phyloP scores from a whole-genome alignment of 2,329 filamentous ascomycete species.

The Fusarium sp. region DNA sequence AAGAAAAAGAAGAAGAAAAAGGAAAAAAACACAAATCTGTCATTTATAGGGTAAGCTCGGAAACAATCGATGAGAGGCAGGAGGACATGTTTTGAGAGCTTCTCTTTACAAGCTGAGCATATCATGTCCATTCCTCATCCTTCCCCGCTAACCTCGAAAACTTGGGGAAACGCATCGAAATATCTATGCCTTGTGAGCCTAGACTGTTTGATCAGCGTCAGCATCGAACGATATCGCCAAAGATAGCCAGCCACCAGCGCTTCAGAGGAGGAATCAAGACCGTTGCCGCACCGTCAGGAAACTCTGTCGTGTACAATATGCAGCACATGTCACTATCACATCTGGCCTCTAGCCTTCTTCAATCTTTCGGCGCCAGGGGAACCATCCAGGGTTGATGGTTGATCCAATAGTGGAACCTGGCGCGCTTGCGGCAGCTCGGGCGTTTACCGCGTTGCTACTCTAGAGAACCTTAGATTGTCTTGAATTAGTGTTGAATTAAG shows the following conservation, averaged over 20 bases:
- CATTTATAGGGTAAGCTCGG: not conserved
- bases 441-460: not conserved
- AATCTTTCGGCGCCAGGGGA: not conserved
- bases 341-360: not conserved
- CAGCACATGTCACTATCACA: conserved; percentile 25
- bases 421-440: too few relatives aligned
- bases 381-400: not conserved
- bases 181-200: not conserved
- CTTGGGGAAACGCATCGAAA: not conserved
- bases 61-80: not conserved
- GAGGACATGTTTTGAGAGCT: too few relatives aligned
- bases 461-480: not conserved
- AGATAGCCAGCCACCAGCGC: not conserved
- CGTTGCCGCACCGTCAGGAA: conserved; percentile 4
- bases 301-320: not conserved
- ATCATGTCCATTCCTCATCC: not conserved
- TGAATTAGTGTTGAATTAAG: not conserved
- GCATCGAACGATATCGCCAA: conserved; percentile 6
- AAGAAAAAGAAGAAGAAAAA: too few relatives aligned
- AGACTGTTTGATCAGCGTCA: not conserved
- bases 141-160: not conserved
- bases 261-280: conserved; percentile 3
- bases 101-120: too few relatives aligned
- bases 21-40: too few relatives aligned
- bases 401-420: not conserved